A percentile compares a stretch with the other conserved stretches of the same genome.
phyloP scores from a whole-genome alignment of 352 stramenopile genomes.

The Pythium apleroticum region DNA sequence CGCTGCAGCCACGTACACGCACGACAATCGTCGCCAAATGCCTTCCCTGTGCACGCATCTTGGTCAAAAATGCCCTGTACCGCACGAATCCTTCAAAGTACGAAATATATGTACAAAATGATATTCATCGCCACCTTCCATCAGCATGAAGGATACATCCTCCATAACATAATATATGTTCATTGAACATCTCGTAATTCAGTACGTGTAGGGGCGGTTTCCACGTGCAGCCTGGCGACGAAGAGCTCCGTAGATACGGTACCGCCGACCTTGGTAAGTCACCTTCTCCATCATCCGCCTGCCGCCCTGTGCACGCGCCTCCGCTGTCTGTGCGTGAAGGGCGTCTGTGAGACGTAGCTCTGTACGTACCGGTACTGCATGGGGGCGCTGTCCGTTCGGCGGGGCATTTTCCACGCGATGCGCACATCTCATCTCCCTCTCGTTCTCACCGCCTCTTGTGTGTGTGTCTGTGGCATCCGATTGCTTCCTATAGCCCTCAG shows the following conservation, averaged over 20 bases:
- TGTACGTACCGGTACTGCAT: not conserved
- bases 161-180: not conserved
- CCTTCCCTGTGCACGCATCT: not conserved
- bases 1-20: not conserved
- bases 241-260: constrained; percentile 6
- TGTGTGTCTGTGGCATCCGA: too few relatives aligned
- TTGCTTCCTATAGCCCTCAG: not conserved
- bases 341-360: not conserved
- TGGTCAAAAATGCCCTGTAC: not conserved
- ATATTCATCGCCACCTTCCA: not conserved
- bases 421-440: constrained; percentile 2
- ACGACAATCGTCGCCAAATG: not conserved
- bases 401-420: constrained; percentile 3
- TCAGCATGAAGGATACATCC: not conserved
- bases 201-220: constrained; percentile 10
- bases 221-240: not conserved
- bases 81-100: not conserved
- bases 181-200: not conserved
- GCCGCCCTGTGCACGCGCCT: not conserved
- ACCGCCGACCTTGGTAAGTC: not conserved
- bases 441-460: not conserved
- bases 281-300: not conserved
- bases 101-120: not conserved
- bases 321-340: not conserved
- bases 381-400: not conserved